Conservation (phyloP, 23 red algal species). For the Cyanidioschyzon merolae region DNA sequence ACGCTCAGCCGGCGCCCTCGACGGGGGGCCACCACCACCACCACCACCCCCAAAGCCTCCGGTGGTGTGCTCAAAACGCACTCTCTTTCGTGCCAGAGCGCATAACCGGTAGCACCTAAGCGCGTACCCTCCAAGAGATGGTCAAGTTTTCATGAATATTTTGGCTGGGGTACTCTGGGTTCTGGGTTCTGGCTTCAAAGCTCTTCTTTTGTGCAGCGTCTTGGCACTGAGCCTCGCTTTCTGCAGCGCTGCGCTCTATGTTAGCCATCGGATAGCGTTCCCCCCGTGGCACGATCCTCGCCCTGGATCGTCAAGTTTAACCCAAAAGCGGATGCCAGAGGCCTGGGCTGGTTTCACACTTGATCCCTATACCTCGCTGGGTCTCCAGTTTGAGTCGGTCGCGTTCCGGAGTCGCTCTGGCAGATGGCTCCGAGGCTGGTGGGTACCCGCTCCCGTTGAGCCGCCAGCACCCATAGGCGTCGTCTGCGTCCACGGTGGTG, state of each 20-base stretch:
- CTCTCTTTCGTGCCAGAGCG: too few relatives aligned
- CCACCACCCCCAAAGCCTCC: too few relatives aligned
- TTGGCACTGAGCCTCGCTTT: too few relatives aligned
- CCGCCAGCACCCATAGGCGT: not conserved
- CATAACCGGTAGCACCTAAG: too few relatives aligned
- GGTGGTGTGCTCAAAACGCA: too few relatives aligned
- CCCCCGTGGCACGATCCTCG: slow-evolving; percentile 9
- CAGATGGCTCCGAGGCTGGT: not conserved
- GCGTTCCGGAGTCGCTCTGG: slow-evolving; percentile 8
- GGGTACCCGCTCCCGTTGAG: not conserved
- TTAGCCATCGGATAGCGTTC: not conserved
- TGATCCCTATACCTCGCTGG: not conserved
- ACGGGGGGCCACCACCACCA: too few relatives aligned
- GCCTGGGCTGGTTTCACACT: not conserved
- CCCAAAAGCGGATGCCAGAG: not conserved
- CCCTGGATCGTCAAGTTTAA: not conserved
- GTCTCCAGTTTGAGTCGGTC: not conserved
- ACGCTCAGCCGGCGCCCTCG: too few relatives aligned
- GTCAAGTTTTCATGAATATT: too few relatives aligned
- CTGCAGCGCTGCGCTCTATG: not conserved
- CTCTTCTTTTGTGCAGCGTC: too few relatives aligned
- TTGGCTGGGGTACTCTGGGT: too few relatives aligned
- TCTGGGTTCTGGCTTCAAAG: too few relatives aligned
- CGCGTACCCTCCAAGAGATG: too few relatives aligned
- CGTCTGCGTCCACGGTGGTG: slow-evolving; percentile 8